phyloP scores from a whole-genome alignment of 768 basidiomycete species.

The Cyclocybe aegerita region DNA sequence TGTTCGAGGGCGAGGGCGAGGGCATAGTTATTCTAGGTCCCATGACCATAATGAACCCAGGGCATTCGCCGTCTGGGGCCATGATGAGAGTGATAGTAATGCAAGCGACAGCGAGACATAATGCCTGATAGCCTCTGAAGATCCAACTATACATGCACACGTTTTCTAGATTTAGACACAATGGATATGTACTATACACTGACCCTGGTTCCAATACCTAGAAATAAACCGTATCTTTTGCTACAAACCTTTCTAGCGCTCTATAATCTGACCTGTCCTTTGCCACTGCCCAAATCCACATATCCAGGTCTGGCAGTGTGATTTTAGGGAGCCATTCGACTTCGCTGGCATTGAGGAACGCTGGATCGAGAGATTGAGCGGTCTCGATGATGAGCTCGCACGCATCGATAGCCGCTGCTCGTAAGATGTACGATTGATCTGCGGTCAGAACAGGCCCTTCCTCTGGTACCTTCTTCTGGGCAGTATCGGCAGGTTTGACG shows the following conservation, averaged over 20 bases:
- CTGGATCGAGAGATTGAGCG: conserved; percentile 38
- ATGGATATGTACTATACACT: too few relatives aligned
- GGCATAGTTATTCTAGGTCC: conserved; percentile 35
- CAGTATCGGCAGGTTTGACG: not conserved
- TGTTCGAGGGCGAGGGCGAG: conserved; percentile 27
- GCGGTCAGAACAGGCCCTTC: conserved; percentile 54
- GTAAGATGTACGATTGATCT: conserved; percentile 68
- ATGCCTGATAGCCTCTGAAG: not conserved
- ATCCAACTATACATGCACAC: conserved; percentile 1
- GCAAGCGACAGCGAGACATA: conserved; percentile 54
- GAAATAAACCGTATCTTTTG: conserved; percentile 68
- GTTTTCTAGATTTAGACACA: not conserved
- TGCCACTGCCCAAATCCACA: conserved; percentile 82
- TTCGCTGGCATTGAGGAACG: conserved; percentile 9
- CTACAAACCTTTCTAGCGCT: conserved; percentile 62
- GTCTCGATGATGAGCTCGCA: conserved; percentile 66
- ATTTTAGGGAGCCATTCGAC: conserved; percentile 57
- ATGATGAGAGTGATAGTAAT: conserved; percentile 86
- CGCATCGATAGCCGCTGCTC: conserved; percentile 79
- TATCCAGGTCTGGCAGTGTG: conserved; percentile 61
- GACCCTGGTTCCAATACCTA: conserved; percentile 27
- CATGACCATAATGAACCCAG: conserved; percentile 42
- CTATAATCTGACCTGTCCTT: conserved; percentile 78
- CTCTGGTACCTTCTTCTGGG: conserved; percentile 19
- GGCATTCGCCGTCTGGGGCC: conserved; percentile 85